Conservation (phyloP, 1,139 yeast species). For the Taphrina sp. region DNA sequence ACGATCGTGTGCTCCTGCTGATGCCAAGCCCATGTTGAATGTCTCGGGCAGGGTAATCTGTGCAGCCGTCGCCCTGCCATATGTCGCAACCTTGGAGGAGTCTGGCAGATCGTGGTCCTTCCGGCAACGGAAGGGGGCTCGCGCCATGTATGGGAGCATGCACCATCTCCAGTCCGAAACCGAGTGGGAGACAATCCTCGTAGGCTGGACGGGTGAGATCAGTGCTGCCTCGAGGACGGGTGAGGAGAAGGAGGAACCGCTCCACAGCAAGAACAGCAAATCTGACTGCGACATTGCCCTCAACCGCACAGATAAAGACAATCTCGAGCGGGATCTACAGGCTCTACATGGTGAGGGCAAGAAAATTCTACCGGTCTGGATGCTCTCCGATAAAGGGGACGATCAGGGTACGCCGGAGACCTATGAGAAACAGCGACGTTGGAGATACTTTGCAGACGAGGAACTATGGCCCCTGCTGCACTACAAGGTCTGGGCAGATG, state of each 20-base stretch:
- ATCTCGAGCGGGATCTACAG: constrained; percentile 42
- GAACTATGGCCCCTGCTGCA: constrained; percentile 94
- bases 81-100: constrained; percentile 24
- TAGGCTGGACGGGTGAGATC: constrained; percentile 96
- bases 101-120: constrained; percentile 46
- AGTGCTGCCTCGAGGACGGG: constrained; percentile 46
- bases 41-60: constrained; percentile 43
- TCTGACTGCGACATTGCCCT: constrained; percentile 23
- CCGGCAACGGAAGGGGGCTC: constrained; percentile 72
- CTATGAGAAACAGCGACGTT: constrained; percentile 60
- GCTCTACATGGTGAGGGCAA: constrained; percentile 46
- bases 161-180: constrained; percentile 61
- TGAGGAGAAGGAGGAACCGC: constrained; percentile 10
- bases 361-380: constrained; percentile 81
- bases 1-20: constrained; percentile 4
- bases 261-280: constrained; percentile 9
- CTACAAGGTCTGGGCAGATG: constrained; percentile 61
- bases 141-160: constrained; percentile 78
- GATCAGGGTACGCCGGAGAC: constrained; percentile 37
- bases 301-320: constrained; percentile 19
- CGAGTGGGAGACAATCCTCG: constrained; percentile 80
- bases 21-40: constrained; percentile 24
- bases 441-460: constrained; percentile 88
- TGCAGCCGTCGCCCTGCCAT: constrained; percentile 46
- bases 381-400: constrained; percentile 50